Conservation (phyloP, 2,329 filamentous ascomycete species). For the Endocalyx cinctus region DNA sequence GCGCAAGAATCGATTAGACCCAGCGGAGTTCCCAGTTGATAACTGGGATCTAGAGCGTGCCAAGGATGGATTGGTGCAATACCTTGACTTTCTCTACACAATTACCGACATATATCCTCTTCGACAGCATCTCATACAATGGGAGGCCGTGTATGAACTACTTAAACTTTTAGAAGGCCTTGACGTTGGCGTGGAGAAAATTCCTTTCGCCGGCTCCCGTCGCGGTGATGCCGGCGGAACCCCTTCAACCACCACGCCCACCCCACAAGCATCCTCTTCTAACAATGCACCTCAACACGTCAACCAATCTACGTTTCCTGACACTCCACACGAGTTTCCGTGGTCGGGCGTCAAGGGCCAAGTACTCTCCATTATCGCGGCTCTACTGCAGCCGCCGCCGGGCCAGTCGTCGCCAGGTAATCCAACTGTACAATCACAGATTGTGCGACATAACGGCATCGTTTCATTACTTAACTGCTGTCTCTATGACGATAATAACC, state of each 20-base stretch:
- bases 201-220: slow-evolving; percentile 53
- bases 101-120: slow-evolving; percentile 81
- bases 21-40: slow-evolving; percentile 88
- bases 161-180: slow-evolving; percentile 82
- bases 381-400: slow-evolving; percentile 77
- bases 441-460: slow-evolving; percentile 79
- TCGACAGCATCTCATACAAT: slow-evolving; percentile 81
- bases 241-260: slow-evolving; percentile 11
- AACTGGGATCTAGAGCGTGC: slow-evolving; percentile 97
- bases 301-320: too few relatives aligned
- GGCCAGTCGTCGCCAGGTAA: slow-evolving; percentile 58
- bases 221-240: slow-evolving; percentile 12
- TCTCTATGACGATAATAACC: slow-evolving; percentile 86
- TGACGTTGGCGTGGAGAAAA: slow-evolving; percentile 82
- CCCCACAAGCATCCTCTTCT: slow-evolving; percentile 22
- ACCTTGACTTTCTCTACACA: slow-evolving; percentile 88
- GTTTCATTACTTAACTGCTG: slow-evolving; percentile 86
- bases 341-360: slow-evolving; percentile 83
- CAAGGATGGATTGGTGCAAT: slow-evolving; percentile 90
- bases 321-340: slow-evolving; percentile 59
- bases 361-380: slow-evolving; percentile 84
- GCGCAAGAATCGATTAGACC: slow-evolving; percentile 66
- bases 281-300: slow-evolving; percentile 31
- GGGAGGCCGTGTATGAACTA: slow-evolving; percentile 86
- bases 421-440: slow-evolving; percentile 78